Conservation (phyloP, 2,329 filamentous ascomycete species). For the Arthrocladium fulminans region DNA sequence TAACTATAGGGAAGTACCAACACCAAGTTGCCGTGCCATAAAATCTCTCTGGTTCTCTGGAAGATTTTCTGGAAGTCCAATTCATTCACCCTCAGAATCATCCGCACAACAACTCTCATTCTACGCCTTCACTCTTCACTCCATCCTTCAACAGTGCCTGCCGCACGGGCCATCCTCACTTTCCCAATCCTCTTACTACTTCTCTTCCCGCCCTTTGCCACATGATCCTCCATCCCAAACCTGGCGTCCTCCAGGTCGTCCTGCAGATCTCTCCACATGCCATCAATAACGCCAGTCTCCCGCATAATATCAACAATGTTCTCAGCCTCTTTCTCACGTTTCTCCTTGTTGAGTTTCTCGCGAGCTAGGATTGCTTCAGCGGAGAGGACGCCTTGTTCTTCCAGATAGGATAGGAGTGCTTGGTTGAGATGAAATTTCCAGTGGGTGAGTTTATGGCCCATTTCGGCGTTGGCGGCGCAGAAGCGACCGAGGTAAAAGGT, state of each 20-base stretch:
- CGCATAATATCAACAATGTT: slow-evolving; percentile 58
- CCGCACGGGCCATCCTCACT: slow-evolving; percentile 6
- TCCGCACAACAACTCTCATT: neutral
- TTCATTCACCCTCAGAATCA: slow-evolving; percentile 8
- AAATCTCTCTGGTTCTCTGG: no score
- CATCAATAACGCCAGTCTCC: slow-evolving; percentile 47
- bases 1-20: no score
- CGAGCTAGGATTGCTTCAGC: slow-evolving; percentile 52
- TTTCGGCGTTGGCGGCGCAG: slow-evolving; percentile 57
- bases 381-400: slow-evolving; percentile 48
- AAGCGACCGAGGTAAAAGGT: slow-evolving; percentile 48
- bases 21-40: no score
- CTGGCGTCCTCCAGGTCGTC: slow-evolving; percentile 51
- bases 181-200: slow-evolving; percentile 16
- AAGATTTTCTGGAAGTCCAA: no score
- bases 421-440: slow-evolving; percentile 69
- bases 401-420: slow-evolving; percentile 57
- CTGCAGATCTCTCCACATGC: slow-evolving; percentile 59
- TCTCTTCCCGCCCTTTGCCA: slow-evolving; percentile 15
- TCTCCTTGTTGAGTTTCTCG: slow-evolving; percentile 52
- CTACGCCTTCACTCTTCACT: neutral
- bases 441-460: slow-evolving; percentile 63
- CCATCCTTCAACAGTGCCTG: neutral
- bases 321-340: slow-evolving; percentile 52
- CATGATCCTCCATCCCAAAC: slow-evolving; percentile 34